Base-by-base conservation (phyloP, 2,329 filamentous ascomycete species). In the Beauveria brongniartii region DNA sequence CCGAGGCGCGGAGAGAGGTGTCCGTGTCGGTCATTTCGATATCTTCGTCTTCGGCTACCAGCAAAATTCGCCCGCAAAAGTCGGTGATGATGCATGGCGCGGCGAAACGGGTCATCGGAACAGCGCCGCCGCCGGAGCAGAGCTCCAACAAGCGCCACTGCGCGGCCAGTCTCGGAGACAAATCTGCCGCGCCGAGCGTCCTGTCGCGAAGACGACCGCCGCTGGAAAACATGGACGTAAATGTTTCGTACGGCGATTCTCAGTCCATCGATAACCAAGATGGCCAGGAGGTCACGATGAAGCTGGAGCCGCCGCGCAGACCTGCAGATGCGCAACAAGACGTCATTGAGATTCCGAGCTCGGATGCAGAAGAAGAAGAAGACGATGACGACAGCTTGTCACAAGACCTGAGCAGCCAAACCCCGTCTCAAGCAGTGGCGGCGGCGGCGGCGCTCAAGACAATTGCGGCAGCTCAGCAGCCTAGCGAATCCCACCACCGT, bases 331-430 rank as follows among this genome's bases (percentile, higher is more conserved):
- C 16, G 8, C 6, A 44, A 6, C 50, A 43, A 14, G 28, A 40
- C 2, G 3, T 60, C 18, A 47, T 60, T 60, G 57, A 60, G 22
- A 54, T 60, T 2, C 9, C 52, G 5, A 60, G 57, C 50, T 60
- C 57, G 12, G 57, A 60, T 40, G 48, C 41, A 7, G 41, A 60
- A 28, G 57, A 37, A 12, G 34, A 37, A 12, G 34, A 37, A 5
- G 34, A 37, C 30, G 30, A 34, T 1, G 10, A 41, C 5, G 57
- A 30, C 9, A 40, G 20, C 16, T 41, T 16, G 18, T 40, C 41
- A 20, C 57, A 53, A 10, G 20, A 34, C 9, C 34, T 18, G 5
- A 16, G n/a, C 26, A 50, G 44, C 43, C 55, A 57, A 30, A 28
- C 1, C 22, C 22, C 1, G 3, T 14, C 18, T 14, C 34, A 10